Conservation (phyloP, 2,329 filamentous ascomycete genomes). For the Teratosphaeria viscida region DNA sequence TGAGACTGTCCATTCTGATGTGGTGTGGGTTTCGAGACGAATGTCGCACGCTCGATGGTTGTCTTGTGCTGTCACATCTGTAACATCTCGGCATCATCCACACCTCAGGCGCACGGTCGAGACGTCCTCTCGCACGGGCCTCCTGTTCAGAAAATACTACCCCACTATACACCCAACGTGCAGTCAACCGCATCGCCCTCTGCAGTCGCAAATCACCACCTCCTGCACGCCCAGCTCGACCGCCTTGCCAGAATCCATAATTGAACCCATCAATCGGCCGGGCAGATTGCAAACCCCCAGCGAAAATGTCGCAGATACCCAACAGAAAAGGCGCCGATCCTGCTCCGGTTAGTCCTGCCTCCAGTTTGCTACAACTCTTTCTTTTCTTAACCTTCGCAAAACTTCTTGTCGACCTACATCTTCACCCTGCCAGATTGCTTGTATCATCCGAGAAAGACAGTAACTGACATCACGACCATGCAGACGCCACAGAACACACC, state of each 20-base stretch:
- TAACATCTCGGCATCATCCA: not conserved
- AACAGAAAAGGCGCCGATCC: constrained; percentile 5
- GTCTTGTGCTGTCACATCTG: not conserved
- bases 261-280: not conserved
- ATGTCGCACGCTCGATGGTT: not conserved
- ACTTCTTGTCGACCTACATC: not conserved
- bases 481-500: constrained; percentile 90
- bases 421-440: not conserved
- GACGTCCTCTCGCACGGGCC: not conserved
- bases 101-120: not conserved
- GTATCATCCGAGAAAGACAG: not conserved
- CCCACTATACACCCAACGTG: not conserved
- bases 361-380: not conserved
- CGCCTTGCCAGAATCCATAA: not conserved
- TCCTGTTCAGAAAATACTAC: not conserved
- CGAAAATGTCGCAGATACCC: constrained; percentile 6
- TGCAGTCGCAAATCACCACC: not conserved
- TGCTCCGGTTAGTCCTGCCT: constrained; percentile 5
- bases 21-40: not conserved
- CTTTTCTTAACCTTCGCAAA: not conserved
- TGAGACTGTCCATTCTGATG: constrained; percentile 17
- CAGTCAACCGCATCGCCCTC: not conserved
- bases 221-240: not conserved
- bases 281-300: not conserved
- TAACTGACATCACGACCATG: constrained; percentile 26